Evolutionary conservation across 257 asterid genomes (phyloP).

Genomic region (Solanum dulcamara): DNA sequence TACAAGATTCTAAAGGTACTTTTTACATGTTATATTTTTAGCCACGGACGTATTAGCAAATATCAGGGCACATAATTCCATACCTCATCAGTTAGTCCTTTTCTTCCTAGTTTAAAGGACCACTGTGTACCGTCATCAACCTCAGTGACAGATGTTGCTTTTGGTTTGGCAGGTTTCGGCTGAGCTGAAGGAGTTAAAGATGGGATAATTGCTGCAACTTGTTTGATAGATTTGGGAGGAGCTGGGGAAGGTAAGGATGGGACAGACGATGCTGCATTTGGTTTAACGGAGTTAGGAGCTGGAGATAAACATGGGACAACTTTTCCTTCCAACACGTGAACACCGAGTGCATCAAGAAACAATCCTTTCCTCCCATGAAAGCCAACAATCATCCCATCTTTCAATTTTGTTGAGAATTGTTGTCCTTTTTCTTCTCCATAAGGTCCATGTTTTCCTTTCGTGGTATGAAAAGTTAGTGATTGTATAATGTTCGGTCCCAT

Average conservation of each 20-base stretch:
- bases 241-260: conserved; percentile 3
- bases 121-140: conserved; percentile 27
- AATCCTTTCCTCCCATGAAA: conserved; percentile 73
- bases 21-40: neutral
- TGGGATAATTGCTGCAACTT: neutral
- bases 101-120: conserved; percentile 32
- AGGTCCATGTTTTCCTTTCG: conserved; percentile 57
- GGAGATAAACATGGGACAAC: conserved; percentile 1
- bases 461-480: conserved; percentile 71
- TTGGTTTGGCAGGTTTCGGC: conserved; percentile 13
- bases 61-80: neutral
- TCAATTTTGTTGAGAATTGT: conserved; percentile 42
- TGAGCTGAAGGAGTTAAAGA: neutral
- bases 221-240: neutral
- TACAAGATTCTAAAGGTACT: neutral
- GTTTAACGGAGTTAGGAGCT: neutral
- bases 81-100: conserved; percentile 47
- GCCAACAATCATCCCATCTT: conserved; percentile 52
- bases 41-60: neutral
- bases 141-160: conserved; percentile 3
- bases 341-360: conserved; percentile 67
- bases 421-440: conserved; percentile 71
- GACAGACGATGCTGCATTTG: conserved; percentile 1
- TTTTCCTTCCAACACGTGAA: conserved; percentile 44
- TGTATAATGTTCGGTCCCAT: conserved; percentile 68